Base-by-base conservation (phyloP, 2,329 filamentous ascomycete species). In the Chalaropsis ovoidea region DNA sequence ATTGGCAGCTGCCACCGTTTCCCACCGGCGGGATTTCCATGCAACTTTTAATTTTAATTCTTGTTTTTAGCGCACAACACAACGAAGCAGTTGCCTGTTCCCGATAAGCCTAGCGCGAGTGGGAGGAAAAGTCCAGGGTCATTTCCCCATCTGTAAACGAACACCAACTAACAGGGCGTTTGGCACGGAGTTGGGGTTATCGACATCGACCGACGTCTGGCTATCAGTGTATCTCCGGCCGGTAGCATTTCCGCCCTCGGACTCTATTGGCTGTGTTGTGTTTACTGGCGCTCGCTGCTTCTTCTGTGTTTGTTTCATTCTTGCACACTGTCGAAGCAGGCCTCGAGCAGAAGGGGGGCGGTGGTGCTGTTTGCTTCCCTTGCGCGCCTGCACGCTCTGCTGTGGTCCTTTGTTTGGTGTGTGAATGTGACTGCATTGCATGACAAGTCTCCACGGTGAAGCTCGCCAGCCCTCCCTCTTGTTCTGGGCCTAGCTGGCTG, bases 1-100 rank as follows among this genome's bases (percentile, higher is more conserved):
- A 52, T 24, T 52, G 47, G 47, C 47, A 52, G 47, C 47, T 52
- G 47, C 47, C 47, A 52, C 13, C 15, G 47, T 24, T 52, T 52
- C 22, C 47, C 19, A 24, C 15, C 19, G 47, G 11, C n/a, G n/a
- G n/a, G n/a, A n/a, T n/a, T n/a, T n/a, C n/a, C n/a, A n/a, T n/a
- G 24, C 19, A 49, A 52, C 24, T 52, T 52, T 22, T 52, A 24
- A 52, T 52, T 52, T 52, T 39, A 39, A 39, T 39, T 31, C 6
- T 31, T n/a, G n/a, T 31, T 31, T 39, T 39, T 39, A 39, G 35
- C 35, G 35, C 35, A 7, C 35, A 39, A 39, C 8, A 7, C 35
- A 39, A 3, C 4, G 3, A 39, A 6, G 8, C 8, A 39, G 35
- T 39, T 39, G 35, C 35, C 35, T 39, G 35, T 39, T 35, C 8